These are phyloP conservation scores for Tricholoma sp. DNA, from an alignment of 768 basidiomycete species.

Conservation along the genomic window DNA sequence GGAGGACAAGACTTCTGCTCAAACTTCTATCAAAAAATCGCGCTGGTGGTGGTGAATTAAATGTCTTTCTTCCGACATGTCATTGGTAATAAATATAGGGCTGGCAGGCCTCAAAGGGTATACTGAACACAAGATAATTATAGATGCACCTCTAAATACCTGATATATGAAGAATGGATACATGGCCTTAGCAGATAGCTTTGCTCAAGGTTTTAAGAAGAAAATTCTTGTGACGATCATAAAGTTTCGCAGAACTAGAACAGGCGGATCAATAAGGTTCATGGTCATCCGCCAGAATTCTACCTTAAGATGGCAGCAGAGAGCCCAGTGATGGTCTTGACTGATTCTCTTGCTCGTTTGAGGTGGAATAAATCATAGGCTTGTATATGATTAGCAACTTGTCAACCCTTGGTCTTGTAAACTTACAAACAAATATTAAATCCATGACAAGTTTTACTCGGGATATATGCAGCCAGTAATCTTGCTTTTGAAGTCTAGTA, in stretches of 20 bases:
- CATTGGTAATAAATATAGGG: constrained; percentile 1
- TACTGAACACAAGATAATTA: background rate
- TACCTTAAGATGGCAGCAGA: constrained; percentile 73
- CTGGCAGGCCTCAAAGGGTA: background rate
- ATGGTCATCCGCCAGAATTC: constrained; percentile 1
- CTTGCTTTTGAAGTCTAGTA: constrained; percentile 58
- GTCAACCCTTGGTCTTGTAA: background rate
- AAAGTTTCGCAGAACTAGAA: constrained; percentile 64
- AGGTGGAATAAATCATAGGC: constrained; percentile 78
- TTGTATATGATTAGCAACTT: constrained; percentile 21
- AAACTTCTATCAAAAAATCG: background rate
- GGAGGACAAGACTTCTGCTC: constrained; percentile 6
- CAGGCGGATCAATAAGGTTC: constrained; percentile 10
- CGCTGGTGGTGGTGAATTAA: constrained; percentile 4
- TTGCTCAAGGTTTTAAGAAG: constrained; percentile 47
- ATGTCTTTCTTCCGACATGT: background rate
- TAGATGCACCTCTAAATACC: background rate
- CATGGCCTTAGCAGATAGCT: background rate
- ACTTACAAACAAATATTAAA: constrained; percentile 79
- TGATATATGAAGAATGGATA: background rate
- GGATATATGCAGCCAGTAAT: constrained; percentile 70
- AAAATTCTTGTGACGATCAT: constrained; percentile 60
- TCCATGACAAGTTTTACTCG: constrained; percentile 77
- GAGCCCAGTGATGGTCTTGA: constrained; percentile 66
- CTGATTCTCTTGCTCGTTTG: constrained; percentile 50